Evolutionary conservation across 1,284 basidiomycete species (phyloP).

Genomic region (Rhodotorula sp.): DNA sequence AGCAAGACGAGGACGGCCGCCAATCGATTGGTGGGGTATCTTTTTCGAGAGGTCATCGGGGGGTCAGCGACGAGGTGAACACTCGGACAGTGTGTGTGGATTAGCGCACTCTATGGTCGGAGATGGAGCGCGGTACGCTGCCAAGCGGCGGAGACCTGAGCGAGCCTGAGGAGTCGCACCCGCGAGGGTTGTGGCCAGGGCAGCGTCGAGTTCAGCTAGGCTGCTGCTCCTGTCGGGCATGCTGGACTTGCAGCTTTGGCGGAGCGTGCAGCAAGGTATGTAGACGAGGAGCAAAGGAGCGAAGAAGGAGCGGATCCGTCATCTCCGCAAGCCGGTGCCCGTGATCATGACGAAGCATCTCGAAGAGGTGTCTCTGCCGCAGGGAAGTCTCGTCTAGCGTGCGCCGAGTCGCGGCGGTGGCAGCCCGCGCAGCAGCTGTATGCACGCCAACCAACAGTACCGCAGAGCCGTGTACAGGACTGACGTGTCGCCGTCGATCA

Average conservation of each 20-base stretch:
- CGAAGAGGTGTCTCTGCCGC: no score
- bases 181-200: background rate
- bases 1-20: slow-evolving; percentile 43
- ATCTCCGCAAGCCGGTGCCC: no score
- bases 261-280: background rate
- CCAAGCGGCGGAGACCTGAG: background rate
- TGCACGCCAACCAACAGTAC: no score
- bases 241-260: background rate
- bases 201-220: background rate
- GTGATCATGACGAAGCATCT: no score
- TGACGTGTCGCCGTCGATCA: no score
- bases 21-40: slow-evolving; percentile 24
- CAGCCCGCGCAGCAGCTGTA: no score
- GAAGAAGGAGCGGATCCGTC: no score
- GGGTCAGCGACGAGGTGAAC: no score
- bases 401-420: no score
- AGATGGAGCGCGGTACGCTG: background rate
- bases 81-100: no score
- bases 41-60: background rate
- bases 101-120: slow-evolving; percentile 4
- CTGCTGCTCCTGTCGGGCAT: background rate
- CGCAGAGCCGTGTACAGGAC: no score
- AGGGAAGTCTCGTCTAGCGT: no score
- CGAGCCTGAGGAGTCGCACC: background rate
- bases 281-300: background rate